A percentile compares a stretch with the other conserved stretches of the same genome.
phyloP scores from a whole-genome alignment of 176 grass and related monocot species.

The Triticum urartu region DNA sequence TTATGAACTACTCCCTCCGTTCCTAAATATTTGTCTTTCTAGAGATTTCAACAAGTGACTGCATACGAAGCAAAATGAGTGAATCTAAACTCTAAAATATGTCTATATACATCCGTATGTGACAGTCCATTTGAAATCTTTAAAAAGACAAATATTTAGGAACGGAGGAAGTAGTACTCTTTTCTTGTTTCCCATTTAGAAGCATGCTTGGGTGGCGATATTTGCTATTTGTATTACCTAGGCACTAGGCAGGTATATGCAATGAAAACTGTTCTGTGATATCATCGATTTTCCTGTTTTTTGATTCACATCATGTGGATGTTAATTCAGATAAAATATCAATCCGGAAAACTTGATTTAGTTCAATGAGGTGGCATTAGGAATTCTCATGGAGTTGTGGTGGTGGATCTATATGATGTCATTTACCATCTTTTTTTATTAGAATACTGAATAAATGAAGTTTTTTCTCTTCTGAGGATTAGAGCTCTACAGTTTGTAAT shows the following conservation, averaged over 20 bases:
- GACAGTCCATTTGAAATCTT: too few relatives aligned
- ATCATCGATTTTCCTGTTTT: neutral
- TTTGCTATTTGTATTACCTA: neutral
- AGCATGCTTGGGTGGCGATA: neutral
- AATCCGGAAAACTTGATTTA: neutral
- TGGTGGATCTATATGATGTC: neutral
- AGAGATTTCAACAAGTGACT: too few relatives aligned
- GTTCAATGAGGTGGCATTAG: neutral
- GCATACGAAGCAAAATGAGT: too few relatives aligned
- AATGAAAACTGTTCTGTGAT: neutral
- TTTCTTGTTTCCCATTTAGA: neutral
- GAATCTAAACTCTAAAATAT: too few relatives aligned
- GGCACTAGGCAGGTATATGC: neutral
- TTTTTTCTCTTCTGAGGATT: constrained; percentile 17
- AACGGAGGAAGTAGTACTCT: neutral
- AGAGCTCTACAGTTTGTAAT: neutral
- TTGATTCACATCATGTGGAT: neutral
- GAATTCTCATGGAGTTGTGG: neutral
- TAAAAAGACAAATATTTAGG: too few relatives aligned
- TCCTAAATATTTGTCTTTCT: too few relatives aligned
- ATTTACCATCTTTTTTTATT: neutral
- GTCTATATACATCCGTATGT: too few relatives aligned
- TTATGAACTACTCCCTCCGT: neutral
- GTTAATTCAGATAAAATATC: neutral
- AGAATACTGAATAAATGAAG: neutral